Evolutionary conservation across 73 alveolate species (phyloP).

Genomic region (Symbiodinium pilosum): DNA sequence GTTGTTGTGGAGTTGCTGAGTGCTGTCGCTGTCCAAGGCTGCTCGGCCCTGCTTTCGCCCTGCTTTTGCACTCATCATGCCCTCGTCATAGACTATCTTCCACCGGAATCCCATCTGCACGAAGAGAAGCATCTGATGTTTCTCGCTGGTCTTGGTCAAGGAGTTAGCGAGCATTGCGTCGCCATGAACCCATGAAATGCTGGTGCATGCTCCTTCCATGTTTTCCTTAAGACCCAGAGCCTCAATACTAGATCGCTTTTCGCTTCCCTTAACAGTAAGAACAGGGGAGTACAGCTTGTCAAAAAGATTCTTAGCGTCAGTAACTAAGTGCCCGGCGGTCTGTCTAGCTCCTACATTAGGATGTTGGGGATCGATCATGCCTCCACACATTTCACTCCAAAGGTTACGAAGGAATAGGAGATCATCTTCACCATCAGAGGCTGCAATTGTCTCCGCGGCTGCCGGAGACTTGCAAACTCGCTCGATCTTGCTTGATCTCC

Average conservation of each 20-base stretch:
- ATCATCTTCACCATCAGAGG: background rate
- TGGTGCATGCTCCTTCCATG: no score
- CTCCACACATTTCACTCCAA: slow-evolving; percentile 6
- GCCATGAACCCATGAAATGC: background rate
- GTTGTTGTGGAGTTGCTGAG: no score
- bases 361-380: background rate
- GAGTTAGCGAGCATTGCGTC: slow-evolving; percentile 17
- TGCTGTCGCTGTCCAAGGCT: no score
- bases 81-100: background rate
- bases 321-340: background rate
- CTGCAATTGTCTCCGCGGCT: background rate
- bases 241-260: slow-evolving; percentile 20
- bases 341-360: background rate
- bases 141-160: background rate
- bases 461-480: slow-evolving; percentile 7
- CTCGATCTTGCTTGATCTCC: slow-evolving; percentile 3
- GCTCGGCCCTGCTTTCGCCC: no score
- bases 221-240: background rate
- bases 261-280: background rate
- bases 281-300: background rate
- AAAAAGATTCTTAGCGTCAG: background rate
- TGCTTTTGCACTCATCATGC: no score
- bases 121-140: background rate
- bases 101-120: background rate
- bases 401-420: background rate